Evolutionary conservation across 352 stramenopile genomes (phyloP).

Genomic region (Aphanomyces cochlioides): DNA sequence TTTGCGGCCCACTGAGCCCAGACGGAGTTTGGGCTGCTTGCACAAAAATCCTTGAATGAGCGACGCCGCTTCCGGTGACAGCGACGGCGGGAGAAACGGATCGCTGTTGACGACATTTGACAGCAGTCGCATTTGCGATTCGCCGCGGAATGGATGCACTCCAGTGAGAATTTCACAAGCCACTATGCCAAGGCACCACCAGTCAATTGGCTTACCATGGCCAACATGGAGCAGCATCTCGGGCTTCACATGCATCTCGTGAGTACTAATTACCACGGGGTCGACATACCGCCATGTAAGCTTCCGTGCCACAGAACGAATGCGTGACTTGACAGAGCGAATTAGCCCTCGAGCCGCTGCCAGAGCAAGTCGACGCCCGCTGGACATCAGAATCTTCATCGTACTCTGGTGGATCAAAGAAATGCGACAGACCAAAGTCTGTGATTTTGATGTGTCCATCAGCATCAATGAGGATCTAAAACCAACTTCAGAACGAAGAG

Average conservation of each 20-base stretch:
- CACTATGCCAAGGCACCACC: slow-evolving; percentile 90
- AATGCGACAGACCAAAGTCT: slow-evolving; percentile 92
- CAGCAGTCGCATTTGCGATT: slow-evolving; percentile 80
- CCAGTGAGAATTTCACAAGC: slow-evolving; percentile 90
- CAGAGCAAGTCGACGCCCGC: slow-evolving; percentile 77
- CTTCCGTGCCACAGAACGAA: slow-evolving; percentile 58
- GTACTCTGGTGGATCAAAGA: slow-evolving; percentile 66
- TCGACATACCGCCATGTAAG: slow-evolving; percentile 14
- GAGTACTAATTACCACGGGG: neutral
- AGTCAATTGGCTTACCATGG: slow-evolving; percentile 63
- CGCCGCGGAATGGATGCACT: slow-evolving; percentile 83
- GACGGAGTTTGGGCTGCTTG: slow-evolving; percentile 63
- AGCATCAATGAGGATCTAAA: slow-evolving; percentile 65
- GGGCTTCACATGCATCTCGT: slow-evolving; percentile 25
- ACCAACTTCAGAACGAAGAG: slow-evolving; percentile 2
- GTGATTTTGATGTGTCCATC: slow-evolving; percentile 95
- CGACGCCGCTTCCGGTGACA: slow-evolving; percentile 63
- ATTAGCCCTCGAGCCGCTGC: slow-evolving; percentile 87
- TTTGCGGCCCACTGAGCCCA: slow-evolving; percentile 47
- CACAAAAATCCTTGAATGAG: slow-evolving; percentile 73
- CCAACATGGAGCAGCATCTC: slow-evolving; percentile 42
- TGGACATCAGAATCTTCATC: slow-evolving; percentile 52
- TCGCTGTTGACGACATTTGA: slow-evolving; percentile 83
- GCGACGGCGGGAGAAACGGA: slow-evolving; percentile 56
- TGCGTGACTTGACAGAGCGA: slow-evolving; percentile 62